Base-by-base conservation (phyloP, 345 rosid genomes). In the Aethionema arabicum region DNA sequence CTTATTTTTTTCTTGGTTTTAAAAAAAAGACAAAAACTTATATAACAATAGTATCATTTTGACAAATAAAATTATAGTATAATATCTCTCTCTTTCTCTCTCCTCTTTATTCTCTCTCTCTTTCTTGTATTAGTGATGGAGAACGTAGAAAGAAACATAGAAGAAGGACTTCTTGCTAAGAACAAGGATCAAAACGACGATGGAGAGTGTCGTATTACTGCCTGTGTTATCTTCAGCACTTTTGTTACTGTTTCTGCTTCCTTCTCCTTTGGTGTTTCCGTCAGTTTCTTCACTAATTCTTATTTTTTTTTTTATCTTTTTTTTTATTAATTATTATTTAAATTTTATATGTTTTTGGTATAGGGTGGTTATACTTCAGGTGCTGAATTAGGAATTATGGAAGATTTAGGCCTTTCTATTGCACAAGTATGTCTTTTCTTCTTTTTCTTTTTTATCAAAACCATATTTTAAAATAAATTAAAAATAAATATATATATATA, bases 301-400 rank as follows among this genome's bases (percentile, higher is more conserved):
- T 37, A 6, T 9, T 4, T n/a, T 2, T 4, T 5, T 15, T 21
- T 41, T 1, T 13, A 4, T 0, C 6, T 38, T 27, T 14, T 39
- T 9, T 41, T 42, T 39, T 41, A 41, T 0, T 0, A 41, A 41
- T 9, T 11, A 7, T 33, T 45, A 6, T 12, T 9, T 31, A 5
- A 3, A 4, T 1, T 7, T 40, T 49, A 0, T 32, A 13, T 11
- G 32, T 5, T 11, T 4, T 33, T 45, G n/a, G n/a, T 55, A 21
- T 61, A 78, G 85, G 33, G 4, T 10, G 81, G 81, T 39, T 83
- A 72, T 59, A 72, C 80, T 35, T 75, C 83, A 12, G 73, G 73
- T 46, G 73, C 70, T 46, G 75, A 76, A 56, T 56, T 73, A 15
- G 85, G 73, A 63, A 76, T 83, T 45, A 54, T 45, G 66, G 51